Evolutionary conservation across 2,329 filamentous ascomycete genomes (phyloP).

Genomic region (Neurospora sp.): DNA sequence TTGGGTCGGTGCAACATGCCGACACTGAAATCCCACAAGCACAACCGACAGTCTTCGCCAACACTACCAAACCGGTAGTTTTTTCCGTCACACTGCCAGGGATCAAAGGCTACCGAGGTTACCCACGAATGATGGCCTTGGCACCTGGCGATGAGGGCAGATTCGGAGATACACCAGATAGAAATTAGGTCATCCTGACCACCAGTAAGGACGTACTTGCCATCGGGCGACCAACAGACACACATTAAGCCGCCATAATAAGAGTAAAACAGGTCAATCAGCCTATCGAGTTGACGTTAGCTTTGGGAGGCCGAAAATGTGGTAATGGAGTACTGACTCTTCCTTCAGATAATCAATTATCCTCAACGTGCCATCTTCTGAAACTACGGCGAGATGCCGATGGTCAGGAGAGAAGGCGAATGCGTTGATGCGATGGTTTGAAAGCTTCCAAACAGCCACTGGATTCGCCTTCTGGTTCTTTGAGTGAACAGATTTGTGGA

Average conservation of each 20-base stretch:
- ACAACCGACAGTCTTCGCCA: conserved; percentile 80
- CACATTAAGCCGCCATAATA: conserved; percentile 92
- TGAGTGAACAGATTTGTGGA: conserved; percentile 87
- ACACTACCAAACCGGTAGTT: conserved; percentile 96
- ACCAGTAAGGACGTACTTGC: conserved; percentile 88
- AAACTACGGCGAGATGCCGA: conserved; percentile 77
- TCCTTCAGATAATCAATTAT: conserved; percentile 90
- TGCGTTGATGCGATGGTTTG: conserved; percentile 80
- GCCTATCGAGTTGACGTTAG: conserved; percentile 33
- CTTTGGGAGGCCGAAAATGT: not conserved
- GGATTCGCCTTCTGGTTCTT: conserved; percentile 91
- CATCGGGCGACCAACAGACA: conserved; percentile 95
- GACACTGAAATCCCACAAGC: conserved; percentile 96
- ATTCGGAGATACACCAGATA: conserved; percentile 86
- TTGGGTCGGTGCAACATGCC: conserved; percentile 92
- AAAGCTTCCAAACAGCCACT: conserved; percentile 84
- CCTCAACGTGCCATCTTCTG: conserved; percentile 80
- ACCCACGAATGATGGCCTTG: conserved; percentile 97
- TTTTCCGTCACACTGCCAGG: conserved; percentile 90
- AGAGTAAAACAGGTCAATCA: conserved; percentile 78
- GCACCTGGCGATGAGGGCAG: conserved; percentile 77
- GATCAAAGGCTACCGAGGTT: conserved; percentile 85
- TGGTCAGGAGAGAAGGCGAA: conserved; percentile 89
- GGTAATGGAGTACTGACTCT: conserved; percentile 45
- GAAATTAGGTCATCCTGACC: conserved; percentile 94